These are phyloP conservation scores for Coniophora puteana DNA, from an alignment of 1,284 basidiomycete genomes.

Conservation along the genomic window DNA sequence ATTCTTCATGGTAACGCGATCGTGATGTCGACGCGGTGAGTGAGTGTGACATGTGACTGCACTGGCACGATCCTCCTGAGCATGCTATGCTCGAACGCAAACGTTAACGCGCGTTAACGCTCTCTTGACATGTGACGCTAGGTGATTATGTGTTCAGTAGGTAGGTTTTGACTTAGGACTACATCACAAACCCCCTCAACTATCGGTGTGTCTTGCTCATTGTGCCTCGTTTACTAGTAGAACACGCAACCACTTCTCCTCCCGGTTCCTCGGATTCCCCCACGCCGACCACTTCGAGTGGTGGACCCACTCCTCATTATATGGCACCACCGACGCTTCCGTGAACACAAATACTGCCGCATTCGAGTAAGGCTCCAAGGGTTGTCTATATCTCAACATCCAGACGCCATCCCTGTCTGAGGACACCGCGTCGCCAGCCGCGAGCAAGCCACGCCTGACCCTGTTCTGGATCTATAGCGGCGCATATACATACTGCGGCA, in stretches of 20 bases:
- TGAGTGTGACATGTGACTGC: no score
- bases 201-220: not conserved
- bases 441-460: slow-evolving; percentile 29
- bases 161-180: no score
- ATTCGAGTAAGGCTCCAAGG: slow-evolving; percentile 25
- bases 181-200: no score
- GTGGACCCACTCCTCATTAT: slow-evolving; percentile 21
- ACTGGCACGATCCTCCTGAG: slow-evolving; percentile 1
- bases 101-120: slow-evolving; percentile 10
- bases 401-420: slow-evolving; percentile 31
- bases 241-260: slow-evolving; percentile 22
- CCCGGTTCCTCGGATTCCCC: slow-evolving; percentile 25
- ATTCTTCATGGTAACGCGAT: no score
- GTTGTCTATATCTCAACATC: slow-evolving; percentile 37
- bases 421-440: not conserved
- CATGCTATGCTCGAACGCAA: not conserved
- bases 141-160: slow-evolving; percentile 22
- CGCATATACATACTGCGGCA: slow-evolving; percentile 37
- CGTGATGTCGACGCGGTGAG: no score
- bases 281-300: slow-evolving; percentile 23
- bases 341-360: slow-evolving; percentile 25
- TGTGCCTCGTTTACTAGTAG: slow-evolving; percentile 10
- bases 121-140: slow-evolving; percentile 21
- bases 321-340: slow-evolving; percentile 12
- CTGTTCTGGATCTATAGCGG: slow-evolving; percentile 41